A percentile compares a stretch with the other conserved stretches of the same genome.
Conservation (phyloP, 139 green algal species). For the Chlorella sp. region DNA sequence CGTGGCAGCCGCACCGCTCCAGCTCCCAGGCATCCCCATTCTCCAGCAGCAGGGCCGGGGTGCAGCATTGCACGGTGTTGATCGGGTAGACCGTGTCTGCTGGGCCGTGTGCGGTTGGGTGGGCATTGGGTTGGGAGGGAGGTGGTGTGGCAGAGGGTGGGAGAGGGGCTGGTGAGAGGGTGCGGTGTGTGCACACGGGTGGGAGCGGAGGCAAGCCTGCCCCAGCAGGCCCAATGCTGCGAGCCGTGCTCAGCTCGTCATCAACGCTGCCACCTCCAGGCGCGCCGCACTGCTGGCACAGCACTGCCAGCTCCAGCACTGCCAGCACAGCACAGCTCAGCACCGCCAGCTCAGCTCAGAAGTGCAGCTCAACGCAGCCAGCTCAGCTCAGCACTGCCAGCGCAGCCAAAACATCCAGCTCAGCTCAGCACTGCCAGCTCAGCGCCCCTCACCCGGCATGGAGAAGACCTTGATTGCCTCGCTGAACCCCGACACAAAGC, state of each 20-base stretch:
- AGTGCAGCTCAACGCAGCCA: too few relatives aligned
- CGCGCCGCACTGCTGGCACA: too few relatives aligned
- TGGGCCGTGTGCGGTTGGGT: background rate
- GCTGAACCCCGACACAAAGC: constrained; percentile 48
- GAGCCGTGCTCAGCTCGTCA: too few relatives aligned
- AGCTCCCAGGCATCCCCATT: constrained; percentile 63
- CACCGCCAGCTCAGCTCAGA: too few relatives aligned
- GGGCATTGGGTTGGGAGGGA: background rate
- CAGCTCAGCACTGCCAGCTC: too few relatives aligned
- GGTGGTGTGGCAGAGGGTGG: background rate
- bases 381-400: too few relatives aligned
- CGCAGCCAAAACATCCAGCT: too few relatives aligned
- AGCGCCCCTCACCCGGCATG: background rate
- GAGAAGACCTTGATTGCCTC: constrained; percentile 39
- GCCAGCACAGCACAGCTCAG: background rate
- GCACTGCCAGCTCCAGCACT: too few relatives aligned
- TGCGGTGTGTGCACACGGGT: too few relatives aligned
- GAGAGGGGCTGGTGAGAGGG: background rate
- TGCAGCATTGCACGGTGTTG: constrained; percentile 75
- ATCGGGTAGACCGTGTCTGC: constrained; percentile 68
- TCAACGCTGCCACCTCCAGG: too few relatives aligned
- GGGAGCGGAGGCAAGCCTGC: too few relatives aligned
- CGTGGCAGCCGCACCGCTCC: constrained; percentile 69
- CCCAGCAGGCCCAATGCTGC: too few relatives aligned
- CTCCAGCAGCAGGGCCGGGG: constrained; percentile 68